Percentiles rank a stretch among this genome's conserved stretches.
phyloP scores from a whole-genome alignment of 1,284 basidiomycete species.

The Paramarasmius palmivorus region DNA sequence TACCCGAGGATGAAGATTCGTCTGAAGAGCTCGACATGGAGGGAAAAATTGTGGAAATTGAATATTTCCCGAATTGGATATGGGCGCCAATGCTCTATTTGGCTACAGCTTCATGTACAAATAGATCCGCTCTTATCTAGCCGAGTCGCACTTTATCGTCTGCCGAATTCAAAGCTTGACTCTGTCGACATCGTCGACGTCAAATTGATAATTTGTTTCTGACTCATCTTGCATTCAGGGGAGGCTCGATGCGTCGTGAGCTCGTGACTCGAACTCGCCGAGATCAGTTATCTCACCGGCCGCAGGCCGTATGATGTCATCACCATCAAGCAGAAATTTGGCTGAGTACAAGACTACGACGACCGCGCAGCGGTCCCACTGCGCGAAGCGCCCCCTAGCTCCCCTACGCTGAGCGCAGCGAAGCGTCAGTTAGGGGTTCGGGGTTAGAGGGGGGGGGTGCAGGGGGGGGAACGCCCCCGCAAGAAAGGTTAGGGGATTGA shows the following conservation, averaged over 20 bases:
- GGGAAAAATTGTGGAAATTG: background rate
- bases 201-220: background rate
- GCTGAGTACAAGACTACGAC: too few relatives aligned
- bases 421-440: too few relatives aligned
- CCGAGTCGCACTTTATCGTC: background rate
- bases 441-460: too few relatives aligned
- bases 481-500: too few relatives aligned
- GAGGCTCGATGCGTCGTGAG: too few relatives aligned
- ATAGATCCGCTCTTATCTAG: background rate
- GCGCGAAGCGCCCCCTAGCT: too few relatives aligned
- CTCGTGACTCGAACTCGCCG: background rate
- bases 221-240: background rate
- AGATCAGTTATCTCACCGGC: too few relatives aligned
- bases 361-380: too few relatives aligned
- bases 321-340: too few relatives aligned
- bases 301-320: too few relatives aligned
- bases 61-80: background rate
- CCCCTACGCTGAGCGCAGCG: too few relatives aligned
- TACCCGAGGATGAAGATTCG: conserved; percentile 9
- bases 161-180: background rate
- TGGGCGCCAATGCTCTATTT: background rate
- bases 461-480: too few relatives aligned
- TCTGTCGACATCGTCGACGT: background rate
- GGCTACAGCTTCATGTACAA: background rate
- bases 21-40: conserved; percentile 8